These are phyloP conservation scores for cucumber (Cucumis sativus) DNA, from an alignment of 306 rosid genomes.

Conservation along the genomic window DNA sequence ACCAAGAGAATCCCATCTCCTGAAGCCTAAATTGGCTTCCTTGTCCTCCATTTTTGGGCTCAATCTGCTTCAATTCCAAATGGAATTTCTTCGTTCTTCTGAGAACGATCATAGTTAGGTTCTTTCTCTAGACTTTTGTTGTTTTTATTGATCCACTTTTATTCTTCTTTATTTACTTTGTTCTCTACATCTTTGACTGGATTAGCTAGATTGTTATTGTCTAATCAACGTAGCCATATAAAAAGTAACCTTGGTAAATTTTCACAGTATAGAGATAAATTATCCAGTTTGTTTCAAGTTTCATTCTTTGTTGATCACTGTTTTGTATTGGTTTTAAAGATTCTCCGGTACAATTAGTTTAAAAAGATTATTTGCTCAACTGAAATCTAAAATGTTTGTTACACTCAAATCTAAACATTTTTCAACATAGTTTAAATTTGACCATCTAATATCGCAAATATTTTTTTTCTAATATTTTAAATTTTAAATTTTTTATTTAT, in stretches of 20 bases:
- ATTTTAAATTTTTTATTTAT: too few relatives aligned
- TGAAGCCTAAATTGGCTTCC: conserved; percentile 19
- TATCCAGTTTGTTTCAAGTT: background rate
- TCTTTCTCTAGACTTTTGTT: background rate
- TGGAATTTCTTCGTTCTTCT: background rate
- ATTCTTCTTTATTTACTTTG: background rate
- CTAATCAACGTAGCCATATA: conserved; percentile 1
- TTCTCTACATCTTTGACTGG: background rate
- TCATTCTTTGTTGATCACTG: background rate
- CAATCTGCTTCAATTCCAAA: background rate
- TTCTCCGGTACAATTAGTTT: too few relatives aligned
- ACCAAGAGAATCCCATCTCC: conserved; percentile 45
- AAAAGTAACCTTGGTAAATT: background rate
- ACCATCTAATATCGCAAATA: too few relatives aligned
- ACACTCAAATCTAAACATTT: too few relatives aligned
- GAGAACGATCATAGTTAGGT: background rate
- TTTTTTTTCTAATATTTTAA: too few relatives aligned
- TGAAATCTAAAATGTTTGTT: too few relatives aligned
- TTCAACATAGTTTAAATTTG: too few relatives aligned
- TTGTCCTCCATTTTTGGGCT: background rate
- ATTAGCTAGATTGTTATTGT: conserved; percentile 3
- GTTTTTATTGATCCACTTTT: background rate
- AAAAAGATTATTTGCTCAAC: too few relatives aligned
- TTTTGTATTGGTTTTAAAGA: too few relatives aligned
- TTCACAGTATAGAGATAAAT: conserved; percentile 5